A percentile compares a stretch with the other conserved stretches of the same genome.
Evolutionary conservation across 192 early-diverging fungal species (phyloP).

Genomic region (Dimargaris cristalligena): DNA sequence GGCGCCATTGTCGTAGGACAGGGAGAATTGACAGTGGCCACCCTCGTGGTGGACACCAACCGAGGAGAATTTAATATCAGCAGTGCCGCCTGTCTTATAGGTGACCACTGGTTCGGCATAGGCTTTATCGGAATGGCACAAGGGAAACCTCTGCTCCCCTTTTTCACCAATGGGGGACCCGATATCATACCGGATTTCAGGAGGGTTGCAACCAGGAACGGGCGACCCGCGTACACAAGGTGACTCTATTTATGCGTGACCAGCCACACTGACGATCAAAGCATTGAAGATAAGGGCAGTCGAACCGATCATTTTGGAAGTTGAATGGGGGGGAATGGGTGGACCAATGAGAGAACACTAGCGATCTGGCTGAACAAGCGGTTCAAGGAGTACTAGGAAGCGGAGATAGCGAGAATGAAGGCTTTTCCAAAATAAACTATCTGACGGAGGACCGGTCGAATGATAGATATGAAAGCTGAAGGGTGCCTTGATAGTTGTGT

Average conservation of each 20-base stretch:
- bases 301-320: not conserved
- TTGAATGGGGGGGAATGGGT: too few relatives aligned
- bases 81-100: not conserved
- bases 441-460: too few relatives aligned
- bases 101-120: not conserved
- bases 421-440: too few relatives aligned
- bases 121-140: not conserved
- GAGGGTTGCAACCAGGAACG: not conserved
- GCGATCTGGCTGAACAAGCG: too few relatives aligned
- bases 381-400: too few relatives aligned
- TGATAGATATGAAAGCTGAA: too few relatives aligned
- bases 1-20: slow-evolving; percentile 25
- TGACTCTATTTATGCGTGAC: not conserved
- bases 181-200: too few relatives aligned
- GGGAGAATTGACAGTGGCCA: slow-evolving; percentile 33
- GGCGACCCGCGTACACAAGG: slow-evolving; percentile 8
- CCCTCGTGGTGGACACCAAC: slow-evolving; percentile 18
- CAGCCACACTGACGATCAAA: not conserved
- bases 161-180: too few relatives aligned
- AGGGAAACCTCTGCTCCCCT: too few relatives aligned
- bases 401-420: too few relatives aligned
- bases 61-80: not conserved
- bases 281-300: not conserved
- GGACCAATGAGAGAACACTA: too few relatives aligned
- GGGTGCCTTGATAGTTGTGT: too few relatives aligned